These are phyloP conservation scores for Rugonectria rugulosa DNA, from an alignment of 2,329 filamentous ascomycete species.

Conservation along the genomic window DNA sequence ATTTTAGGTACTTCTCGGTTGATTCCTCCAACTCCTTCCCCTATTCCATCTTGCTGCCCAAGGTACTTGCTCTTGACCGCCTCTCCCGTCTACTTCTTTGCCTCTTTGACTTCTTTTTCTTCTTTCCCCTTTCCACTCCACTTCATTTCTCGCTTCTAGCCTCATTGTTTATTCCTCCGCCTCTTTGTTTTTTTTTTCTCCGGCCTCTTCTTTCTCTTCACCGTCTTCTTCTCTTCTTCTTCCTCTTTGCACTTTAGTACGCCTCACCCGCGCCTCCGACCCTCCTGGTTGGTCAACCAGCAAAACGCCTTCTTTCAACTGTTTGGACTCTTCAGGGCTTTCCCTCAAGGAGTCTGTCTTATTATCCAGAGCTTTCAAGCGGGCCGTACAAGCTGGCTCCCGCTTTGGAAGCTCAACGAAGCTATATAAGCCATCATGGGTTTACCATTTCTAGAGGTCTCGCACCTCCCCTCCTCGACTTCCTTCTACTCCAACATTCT, in stretches of 20 bases:
- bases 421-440: slow-evolving; percentile 42
- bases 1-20: slow-evolving; percentile 2
- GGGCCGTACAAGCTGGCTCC: slow-evolving; percentile 34
- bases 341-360: slow-evolving; percentile 21
- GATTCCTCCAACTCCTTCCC: slow-evolving; percentile 22
- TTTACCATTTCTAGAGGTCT: slow-evolving; percentile 68
- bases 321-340: slow-evolving; percentile 20
- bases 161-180: slow-evolving; percentile 4
- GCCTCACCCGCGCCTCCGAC: slow-evolving; percentile 29
- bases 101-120: not conserved
- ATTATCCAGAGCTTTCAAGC: slow-evolving; percentile 31
- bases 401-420: slow-evolving; percentile 26
- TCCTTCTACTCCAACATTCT: slow-evolving; percentile 85
- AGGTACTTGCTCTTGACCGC: slow-evolving; percentile 20
- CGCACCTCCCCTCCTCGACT: slow-evolving; percentile 78
- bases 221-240: slow-evolving; percentile 11
- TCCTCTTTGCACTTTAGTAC: slow-evolving; percentile 30
- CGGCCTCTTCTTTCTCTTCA: slow-evolving; percentile 23
- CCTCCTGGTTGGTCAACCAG: slow-evolving; percentile 31
- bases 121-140: not conserved
- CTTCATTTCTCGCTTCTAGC: slow-evolving; percentile 5
- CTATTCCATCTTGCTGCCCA: too few relatives aligned
- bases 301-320: slow-evolving; percentile 10
- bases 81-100: slow-evolving; percentile 10
- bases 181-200: slow-evolving; percentile 19